phyloP scores from a whole-genome alignment of 2,329 filamentous ascomycete genomes.

The Calonectria pteridis region DNA sequence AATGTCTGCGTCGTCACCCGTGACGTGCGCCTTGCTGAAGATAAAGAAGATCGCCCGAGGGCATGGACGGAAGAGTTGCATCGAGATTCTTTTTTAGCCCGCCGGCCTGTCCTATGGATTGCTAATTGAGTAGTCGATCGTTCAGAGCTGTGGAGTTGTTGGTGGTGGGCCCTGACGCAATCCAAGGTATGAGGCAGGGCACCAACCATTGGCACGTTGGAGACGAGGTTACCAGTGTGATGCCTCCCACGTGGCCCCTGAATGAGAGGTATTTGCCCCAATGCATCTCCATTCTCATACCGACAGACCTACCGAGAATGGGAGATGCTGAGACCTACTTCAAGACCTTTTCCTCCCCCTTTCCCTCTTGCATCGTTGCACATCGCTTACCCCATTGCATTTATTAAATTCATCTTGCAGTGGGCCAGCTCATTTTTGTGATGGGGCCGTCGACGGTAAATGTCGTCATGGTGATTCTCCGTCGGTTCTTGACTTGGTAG shows the following conservation, averaged over 20 bases:
- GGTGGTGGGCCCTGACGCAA: constrained; percentile 30
- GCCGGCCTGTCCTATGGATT: constrained; percentile 2
- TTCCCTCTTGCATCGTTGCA: neutral
- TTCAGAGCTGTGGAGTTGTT: constrained; percentile 4
- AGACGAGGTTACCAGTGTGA: neutral
- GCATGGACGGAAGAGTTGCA: neutral
- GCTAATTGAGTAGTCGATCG: constrained; percentile 17
- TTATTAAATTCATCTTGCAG: constrained; percentile 1
- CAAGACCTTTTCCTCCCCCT: neutral
- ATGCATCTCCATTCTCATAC: neutral
- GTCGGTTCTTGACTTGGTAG: neutral
- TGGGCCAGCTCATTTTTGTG: constrained; percentile 7
- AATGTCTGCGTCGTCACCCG: constrained; percentile 12
- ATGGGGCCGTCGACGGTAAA: neutral
- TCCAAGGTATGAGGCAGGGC: constrained; percentile 27
- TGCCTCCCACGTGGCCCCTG: constrained; percentile 26
- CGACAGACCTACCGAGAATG: neutral
- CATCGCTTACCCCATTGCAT: neutral
- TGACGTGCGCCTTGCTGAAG: constrained; percentile 4
- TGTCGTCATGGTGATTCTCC: neutral
- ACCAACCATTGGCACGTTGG: constrained; percentile 32
- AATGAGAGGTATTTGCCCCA: constrained; percentile 4
- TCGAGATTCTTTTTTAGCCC: neutral
- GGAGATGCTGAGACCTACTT: neutral
- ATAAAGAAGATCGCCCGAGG: neutral